phyloP scores from a whole-genome alignment of 2,329 filamentous ascomycete species.

The Ophiocordyceps unilateralis region DNA sequence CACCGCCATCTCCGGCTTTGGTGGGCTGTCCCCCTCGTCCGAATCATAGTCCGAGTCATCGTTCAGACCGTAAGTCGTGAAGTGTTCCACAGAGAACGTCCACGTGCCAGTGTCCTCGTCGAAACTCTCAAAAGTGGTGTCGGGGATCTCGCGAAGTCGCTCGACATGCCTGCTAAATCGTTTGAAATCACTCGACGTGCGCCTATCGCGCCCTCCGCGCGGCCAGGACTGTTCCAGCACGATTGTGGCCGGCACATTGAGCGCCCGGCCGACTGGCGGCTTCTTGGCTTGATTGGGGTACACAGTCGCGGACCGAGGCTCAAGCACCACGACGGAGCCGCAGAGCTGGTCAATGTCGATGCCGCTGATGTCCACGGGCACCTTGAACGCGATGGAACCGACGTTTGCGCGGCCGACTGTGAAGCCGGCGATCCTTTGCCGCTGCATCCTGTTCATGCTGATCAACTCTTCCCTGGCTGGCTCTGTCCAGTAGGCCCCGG shows the following conservation, averaged over 20 bases:
- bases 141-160: conserved; percentile 58
- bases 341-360: conserved; percentile 69
- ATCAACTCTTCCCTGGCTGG: conserved; percentile 60
- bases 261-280: conserved; percentile 66
- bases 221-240: conserved; percentile 90
- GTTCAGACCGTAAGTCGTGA: conserved; percentile 84
- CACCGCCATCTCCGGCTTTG: conserved; percentile 6
- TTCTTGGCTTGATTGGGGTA: conserved; percentile 65
- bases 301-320: conserved; percentile 68
- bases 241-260: conserved; percentile 83
- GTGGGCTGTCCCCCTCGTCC: conserved; percentile 35
- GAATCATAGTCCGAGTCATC: conserved; percentile 55
- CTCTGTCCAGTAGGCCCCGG: conserved; percentile 75
- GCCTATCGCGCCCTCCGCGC: conserved; percentile 41
- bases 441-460: conserved; percentile 64
- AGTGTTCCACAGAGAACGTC: conserved; percentile 89
- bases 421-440: conserved; percentile 56
- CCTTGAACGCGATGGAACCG: conserved; percentile 67
- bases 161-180: conserved; percentile 68
- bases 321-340: conserved; percentile 58
- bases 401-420: conserved; percentile 68
- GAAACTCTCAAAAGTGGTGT: conserved; percentile 73
- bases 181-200: conserved; percentile 35
- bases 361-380: conserved; percentile 64
- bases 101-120: conserved; percentile 66